Base-by-base conservation (phyloP, 169 alveolate genomes). In the Cryptosporidium tyzzeri region DNA sequence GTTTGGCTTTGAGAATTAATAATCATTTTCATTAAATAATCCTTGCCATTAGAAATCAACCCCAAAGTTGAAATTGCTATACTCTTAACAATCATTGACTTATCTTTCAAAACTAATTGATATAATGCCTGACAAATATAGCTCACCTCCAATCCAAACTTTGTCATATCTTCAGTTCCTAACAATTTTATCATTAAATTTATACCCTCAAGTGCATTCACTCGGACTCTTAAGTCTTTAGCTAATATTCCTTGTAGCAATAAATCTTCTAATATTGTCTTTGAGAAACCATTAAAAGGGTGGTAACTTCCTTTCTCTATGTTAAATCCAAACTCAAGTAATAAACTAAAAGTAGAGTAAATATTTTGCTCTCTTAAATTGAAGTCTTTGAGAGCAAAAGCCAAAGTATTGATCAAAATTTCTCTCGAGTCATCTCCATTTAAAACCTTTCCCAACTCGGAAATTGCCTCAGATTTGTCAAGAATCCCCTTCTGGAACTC, bases 31-130 rank as follows among this genome's bases (percentile, higher is more conserved):
- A 80, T 29, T 53, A 80, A 39, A 33, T 65, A 35, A 3, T 35
- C 37, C 18, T 80, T 80, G 29, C 89, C 73, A 21, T 48, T 61
- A 0, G 55, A 37, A 62, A 80, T 18, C 29, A 80, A 12, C 5
- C 89, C 75, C 45, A 80, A 48, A 41, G 10, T 62, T 9, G 73
- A 59, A 61, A 80, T 80, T 23, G 89, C 74, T 18, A 59, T 44
- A 23, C 55, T 48, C 23, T 37, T 59, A n/a, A 69, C 74, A 29
- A 80, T 9, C 18, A 65, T 5, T 31, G 89, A 80, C 48, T 80
- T 80, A 14, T 80, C 89, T 41, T 65, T 80, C 23, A 10, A 16
- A 14, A 39, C 74, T n/a, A 80, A 44, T 41, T 44, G 59, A n/a
- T 44, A 65, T 29, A 80, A 6, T 3, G 7, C 1, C 10, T 65